These are phyloP conservation scores for Aeschynomene evenia DNA, from an alignment of 306 rosid genomes.

Conservation along the genomic window DNA sequence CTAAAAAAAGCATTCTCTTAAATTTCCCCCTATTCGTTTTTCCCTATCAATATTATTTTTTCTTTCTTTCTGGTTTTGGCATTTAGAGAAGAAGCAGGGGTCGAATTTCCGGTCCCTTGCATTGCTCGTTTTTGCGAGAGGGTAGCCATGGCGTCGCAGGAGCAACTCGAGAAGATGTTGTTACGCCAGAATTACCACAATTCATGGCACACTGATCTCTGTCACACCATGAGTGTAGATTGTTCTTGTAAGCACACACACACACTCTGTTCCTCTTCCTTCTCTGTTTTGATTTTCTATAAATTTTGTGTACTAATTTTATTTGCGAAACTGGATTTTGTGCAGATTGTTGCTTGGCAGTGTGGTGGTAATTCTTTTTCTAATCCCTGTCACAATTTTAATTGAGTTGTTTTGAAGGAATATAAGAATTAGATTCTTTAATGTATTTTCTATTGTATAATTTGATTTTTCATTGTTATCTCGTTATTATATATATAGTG, in stretches of 20 bases:
- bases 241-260: conserved; percentile 53
- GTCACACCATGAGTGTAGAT: conserved; percentile 60
- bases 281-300: neutral
- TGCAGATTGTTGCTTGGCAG: conserved; percentile 85
- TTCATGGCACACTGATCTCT: conserved; percentile 80
- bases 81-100: no score
- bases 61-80: no score
- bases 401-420: neutral
- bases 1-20: no score
- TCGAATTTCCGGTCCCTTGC: no score
- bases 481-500: conserved; percentile 59
- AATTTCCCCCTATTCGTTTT: no score
- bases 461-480: conserved; percentile 19
- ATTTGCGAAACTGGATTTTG: neutral
- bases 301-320: conserved; percentile 1
- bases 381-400: conserved; percentile 17
- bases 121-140: neutral
- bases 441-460: conserved; percentile 14
- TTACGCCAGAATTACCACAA: conserved; percentile 73
- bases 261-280: neutral
- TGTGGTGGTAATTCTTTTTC: conserved; percentile 78
- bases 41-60: no score
- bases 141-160: conserved; percentile 52
- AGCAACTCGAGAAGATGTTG: conserved; percentile 69
- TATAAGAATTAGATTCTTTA: neutral